Percentiles rank a stretch among this genome's conserved stretches.
Evolutionary conservation across 163 green algal genomes (phyloP).

Genomic region (Chloromonas sp.): DNA sequence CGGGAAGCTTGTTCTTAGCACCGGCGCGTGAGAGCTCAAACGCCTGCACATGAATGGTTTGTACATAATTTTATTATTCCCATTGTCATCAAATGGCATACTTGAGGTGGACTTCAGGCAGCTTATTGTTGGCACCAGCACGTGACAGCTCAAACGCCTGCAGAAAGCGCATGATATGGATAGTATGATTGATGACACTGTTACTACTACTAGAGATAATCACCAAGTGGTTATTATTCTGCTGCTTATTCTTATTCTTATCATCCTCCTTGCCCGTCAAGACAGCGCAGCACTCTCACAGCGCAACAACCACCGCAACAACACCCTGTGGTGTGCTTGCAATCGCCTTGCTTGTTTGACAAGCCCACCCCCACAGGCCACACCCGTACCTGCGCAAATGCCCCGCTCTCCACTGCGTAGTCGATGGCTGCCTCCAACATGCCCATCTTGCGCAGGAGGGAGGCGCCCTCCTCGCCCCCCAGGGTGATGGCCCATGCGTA

Average conservation of each 20-base stretch:
- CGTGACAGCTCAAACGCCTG: conserved; percentile 47
- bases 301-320: too few relatives aligned
- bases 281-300: too few relatives aligned
- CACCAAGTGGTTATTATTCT: too few relatives aligned
- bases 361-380: neutral
- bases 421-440: conserved; percentile 70
- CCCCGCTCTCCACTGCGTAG: conserved; percentile 63
- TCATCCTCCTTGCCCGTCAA: too few relatives aligned
- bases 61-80: neutral
- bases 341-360: too few relatives aligned
- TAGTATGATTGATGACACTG: too few relatives aligned
- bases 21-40: conserved; percentile 44
- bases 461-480: conserved; percentile 55
- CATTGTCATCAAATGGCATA: conserved; percentile 65
- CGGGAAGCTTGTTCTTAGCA: conserved; percentile 59
- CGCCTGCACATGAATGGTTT: conserved; percentile 7
- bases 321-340: too few relatives aligned
- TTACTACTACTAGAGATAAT: too few relatives aligned
- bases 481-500: conserved; percentile 65
- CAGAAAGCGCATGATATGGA: neutral
- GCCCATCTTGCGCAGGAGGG: conserved; percentile 61
- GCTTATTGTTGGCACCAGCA: conserved; percentile 49
- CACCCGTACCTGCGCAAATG: conserved; percentile 42
- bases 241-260: too few relatives aligned
- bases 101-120: conserved; percentile 56